phyloP scores from a whole-genome alignment of 371 early-diverging fungal species.

The Saksenaea oblongispora region DNA sequence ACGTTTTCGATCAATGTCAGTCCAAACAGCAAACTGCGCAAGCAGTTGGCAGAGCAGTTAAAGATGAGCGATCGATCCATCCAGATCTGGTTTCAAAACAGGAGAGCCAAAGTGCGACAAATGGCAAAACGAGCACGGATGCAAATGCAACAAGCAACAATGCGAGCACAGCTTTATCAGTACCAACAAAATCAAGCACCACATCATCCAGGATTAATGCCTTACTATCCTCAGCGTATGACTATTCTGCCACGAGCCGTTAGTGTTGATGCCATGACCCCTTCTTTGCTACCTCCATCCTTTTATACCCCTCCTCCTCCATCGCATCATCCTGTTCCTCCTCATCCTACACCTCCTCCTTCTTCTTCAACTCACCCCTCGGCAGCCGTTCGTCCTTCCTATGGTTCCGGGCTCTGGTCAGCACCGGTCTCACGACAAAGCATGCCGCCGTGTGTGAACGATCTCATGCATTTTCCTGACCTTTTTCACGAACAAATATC shows the following conservation, averaged over 20 bases:
- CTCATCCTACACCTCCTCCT: background rate
- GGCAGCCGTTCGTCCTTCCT: background rate
- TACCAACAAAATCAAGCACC: background rate
- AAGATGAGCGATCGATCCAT: constrained; percentile 86
- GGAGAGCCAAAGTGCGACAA: constrained; percentile 86
- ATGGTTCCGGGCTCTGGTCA: too few relatives aligned
- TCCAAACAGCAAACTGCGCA: constrained; percentile 75
- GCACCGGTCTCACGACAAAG: background rate
- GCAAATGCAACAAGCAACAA: constrained; percentile 23
- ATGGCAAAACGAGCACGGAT: constrained; percentile 47
- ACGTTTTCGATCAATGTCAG: constrained; percentile 64
- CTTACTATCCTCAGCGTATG: background rate
- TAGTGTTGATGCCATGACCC: background rate
- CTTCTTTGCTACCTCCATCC: background rate
- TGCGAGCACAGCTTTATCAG: constrained; percentile 8
- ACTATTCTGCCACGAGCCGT: background rate
- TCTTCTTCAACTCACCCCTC: background rate
- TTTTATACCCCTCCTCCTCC: background rate
- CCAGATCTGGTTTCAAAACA: constrained; percentile 99
- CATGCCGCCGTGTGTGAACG: background rate
- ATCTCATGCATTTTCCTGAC: constrained; percentile 3
- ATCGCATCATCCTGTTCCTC: background rate
- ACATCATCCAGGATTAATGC: background rate
- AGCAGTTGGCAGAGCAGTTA: constrained; percentile 78
- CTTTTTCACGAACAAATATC: background rate